A percentile compares a stretch with the other conserved stretches of the same genome.
Evolutionary conservation across 2,329 filamentous ascomycete species (phyloP).

Genomic region (Clarireedia paspali): DNA sequence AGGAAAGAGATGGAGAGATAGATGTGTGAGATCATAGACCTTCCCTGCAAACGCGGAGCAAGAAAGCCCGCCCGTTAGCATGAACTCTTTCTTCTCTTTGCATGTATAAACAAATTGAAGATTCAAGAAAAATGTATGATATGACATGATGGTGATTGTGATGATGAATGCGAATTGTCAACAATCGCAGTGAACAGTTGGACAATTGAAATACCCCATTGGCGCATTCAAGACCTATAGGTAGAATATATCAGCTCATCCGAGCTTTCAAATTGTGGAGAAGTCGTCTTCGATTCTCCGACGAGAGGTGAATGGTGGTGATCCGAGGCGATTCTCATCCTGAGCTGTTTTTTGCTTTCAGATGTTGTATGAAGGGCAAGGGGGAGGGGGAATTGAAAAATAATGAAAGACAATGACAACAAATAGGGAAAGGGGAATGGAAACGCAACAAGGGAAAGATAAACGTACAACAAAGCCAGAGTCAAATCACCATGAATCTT

Average conservation of each 20-base stretch:
- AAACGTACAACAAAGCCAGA: constrained; percentile 34
- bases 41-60: neutral
- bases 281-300: constrained; percentile 3
- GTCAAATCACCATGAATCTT: constrained; percentile 78
- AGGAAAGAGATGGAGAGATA: neutral
- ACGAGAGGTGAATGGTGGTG: neutral
- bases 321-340: too few species aligned
- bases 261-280: constrained; percentile 2
- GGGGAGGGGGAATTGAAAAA: too few species aligned
- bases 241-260: constrained; percentile 4
- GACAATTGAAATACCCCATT: neutral
- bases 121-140: too few species aligned
- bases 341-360: too few species aligned
- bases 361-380: too few species aligned
- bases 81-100: neutral
- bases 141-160: too few species aligned
- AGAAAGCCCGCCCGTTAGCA: neutral
- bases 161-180: too few species aligned
- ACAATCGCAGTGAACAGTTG: too few species aligned
- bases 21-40: neutral
- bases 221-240: constrained; percentile 1
- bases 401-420: too few species aligned
- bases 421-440: too few species aligned
- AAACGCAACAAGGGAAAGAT: neutral
- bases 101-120: too few species aligned